phyloP scores from a whole-genome alignment of 352 stramenopile species.

The Pythium sukuiense region DNA sequence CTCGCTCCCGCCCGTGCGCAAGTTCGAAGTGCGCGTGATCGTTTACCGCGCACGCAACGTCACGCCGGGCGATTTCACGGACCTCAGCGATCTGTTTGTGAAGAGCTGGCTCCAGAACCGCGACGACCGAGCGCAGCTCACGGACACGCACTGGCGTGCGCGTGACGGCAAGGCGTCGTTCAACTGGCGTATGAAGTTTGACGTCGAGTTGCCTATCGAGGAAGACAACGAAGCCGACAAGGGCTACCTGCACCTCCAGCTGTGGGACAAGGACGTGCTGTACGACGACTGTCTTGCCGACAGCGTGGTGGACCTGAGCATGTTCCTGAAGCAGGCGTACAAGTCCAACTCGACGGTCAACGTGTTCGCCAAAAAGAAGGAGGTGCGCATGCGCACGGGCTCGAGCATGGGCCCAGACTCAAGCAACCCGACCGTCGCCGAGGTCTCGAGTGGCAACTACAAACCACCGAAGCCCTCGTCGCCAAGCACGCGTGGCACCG shows the following conservation, averaged over 20 bases:
- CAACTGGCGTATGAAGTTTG: constrained; percentile 93
- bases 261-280: constrained; percentile 80
- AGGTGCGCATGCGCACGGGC: constrained; percentile 43
- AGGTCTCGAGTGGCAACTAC: neutral
- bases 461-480: neutral
- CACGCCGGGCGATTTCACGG: constrained; percentile 74
- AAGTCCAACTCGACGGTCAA: constrained; percentile 68
- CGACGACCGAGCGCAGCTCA: constrained; percentile 72
- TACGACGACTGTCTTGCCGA: constrained; percentile 83
- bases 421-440: neutral
- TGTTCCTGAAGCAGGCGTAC: constrained; percentile 69
- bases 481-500: constrained; percentile 2
- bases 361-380: constrained; percentile 74
- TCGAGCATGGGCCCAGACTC: constrained; percentile 18
- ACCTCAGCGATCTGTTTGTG: constrained; percentile 90
- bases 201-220: constrained; percentile 79
- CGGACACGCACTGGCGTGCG: constrained; percentile 91
- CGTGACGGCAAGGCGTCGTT: constrained; percentile 87
- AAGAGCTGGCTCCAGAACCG: constrained; percentile 86
- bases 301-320: constrained; percentile 59
- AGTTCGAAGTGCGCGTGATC: constrained; percentile 91
- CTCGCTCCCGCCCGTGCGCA: constrained; percentile 59
- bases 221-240: constrained; percentile 66
- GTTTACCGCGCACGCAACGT: constrained; percentile 92
- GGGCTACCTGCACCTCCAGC: constrained; percentile 70